These are phyloP conservation scores for Karstenula rhodostoma DNA, from an alignment of 2,329 filamentous ascomycete species.

Conservation along the genomic window DNA sequence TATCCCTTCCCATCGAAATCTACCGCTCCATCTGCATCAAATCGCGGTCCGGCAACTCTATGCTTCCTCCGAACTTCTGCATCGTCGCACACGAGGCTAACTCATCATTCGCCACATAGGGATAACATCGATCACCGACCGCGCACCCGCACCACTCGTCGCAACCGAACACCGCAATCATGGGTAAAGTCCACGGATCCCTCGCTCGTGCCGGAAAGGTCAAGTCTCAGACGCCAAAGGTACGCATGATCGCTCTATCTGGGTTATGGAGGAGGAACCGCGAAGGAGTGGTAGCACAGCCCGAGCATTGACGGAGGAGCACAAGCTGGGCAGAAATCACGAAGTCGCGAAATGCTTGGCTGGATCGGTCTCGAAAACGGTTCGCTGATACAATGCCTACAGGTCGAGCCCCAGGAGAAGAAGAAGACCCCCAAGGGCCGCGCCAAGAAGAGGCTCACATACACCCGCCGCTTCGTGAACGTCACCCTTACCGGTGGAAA, in stretches of 20 bases:
- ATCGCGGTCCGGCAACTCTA: neutral
- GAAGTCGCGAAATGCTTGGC: neutral
- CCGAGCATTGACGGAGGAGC: neutral
- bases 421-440: conserved; percentile 96
- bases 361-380: conserved; percentile 5
- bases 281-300: neutral
- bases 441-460: conserved; percentile 94
- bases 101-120: conserved; percentile 41
- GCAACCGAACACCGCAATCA: conserved; percentile 63
- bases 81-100: conserved; percentile 29
- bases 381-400: conserved; percentile 39
- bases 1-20: conserved; percentile 27
- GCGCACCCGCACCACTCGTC: conserved; percentile 35
- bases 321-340: too few species aligned
- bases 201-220: conserved; percentile 97
- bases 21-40: conserved; percentile 5
- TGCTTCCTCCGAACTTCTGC: conserved; percentile 13
- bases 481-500: conserved; percentile 97
- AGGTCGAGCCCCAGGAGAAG: conserved; percentile 94
- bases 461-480: conserved; percentile 98
- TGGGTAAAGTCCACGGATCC: conserved; percentile 95
- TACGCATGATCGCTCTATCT: conserved; percentile 10
- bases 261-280: neutral
- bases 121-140: conserved; percentile 26
- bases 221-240: conserved; percentile 62